These are phyloP conservation scores for Trametes villosa DNA, from an alignment of 768 basidiomycete genomes.

Conservation along the genomic window DNA sequence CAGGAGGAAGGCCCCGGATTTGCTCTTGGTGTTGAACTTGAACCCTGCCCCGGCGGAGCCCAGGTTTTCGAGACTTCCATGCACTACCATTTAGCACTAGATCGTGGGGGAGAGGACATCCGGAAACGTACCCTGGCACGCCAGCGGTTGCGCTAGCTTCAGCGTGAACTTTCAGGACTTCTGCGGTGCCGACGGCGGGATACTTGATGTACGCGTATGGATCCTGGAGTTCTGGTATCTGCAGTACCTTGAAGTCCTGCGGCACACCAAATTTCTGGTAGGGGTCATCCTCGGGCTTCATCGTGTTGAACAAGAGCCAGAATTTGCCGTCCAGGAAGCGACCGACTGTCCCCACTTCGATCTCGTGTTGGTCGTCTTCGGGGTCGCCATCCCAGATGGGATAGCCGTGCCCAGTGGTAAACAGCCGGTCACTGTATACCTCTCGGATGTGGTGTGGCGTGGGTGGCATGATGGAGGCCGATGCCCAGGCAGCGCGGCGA, in stretches of 20 bases:
- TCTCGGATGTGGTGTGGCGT: too few relatives aligned
- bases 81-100: not conserved
- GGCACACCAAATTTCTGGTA: constrained; percentile 11
- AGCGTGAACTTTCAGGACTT: not conserved
- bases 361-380: not conserved
- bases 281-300: constrained; percentile 1
- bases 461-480: not conserved
- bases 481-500: not conserved
- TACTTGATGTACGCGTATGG: not conserved
- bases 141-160: not conserved
- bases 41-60: not conserved
- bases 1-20: constrained; percentile 13
- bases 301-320: too few relatives aligned
- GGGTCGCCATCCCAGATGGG: constrained; percentile 17
- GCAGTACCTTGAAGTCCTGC: not conserved
- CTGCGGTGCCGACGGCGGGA: not conserved
- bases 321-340: constrained; percentile 4
- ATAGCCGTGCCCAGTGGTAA: constrained; percentile 6
- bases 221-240: not conserved
- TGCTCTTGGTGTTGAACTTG: constrained; percentile 1
- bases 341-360: constrained; percentile 21
- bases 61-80: not conserved
- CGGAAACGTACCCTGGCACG: not conserved
- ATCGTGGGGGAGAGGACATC: not conserved
- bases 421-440: constrained; percentile 5